These are phyloP conservation scores for Rhazya stricta DNA, from an alignment of 257 asterid species.

Conservation along the genomic window DNA sequence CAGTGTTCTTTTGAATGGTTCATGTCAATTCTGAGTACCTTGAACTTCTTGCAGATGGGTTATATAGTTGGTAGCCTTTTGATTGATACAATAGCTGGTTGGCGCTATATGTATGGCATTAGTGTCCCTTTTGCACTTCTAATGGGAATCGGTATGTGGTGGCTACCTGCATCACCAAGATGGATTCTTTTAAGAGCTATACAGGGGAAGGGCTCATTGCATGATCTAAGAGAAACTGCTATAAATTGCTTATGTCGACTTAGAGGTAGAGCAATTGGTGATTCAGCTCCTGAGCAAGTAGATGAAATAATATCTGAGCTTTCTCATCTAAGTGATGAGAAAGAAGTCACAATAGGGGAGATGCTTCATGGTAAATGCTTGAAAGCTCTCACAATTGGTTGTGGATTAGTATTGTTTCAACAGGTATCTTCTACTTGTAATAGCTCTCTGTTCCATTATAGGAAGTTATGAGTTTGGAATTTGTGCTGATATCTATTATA, in stretches of 20 bases:
- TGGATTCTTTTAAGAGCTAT: constrained; percentile 86
- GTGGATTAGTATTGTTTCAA: constrained; percentile 85
- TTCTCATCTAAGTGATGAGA: constrained; percentile 66
- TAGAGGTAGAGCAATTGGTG: constrained; percentile 60
- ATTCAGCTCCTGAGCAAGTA: constrained; percentile 60
- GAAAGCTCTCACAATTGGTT: constrained; percentile 90
- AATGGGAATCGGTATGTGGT: constrained; percentile 96
- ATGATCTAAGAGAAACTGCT: constrained; percentile 57
- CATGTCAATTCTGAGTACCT: constrained; percentile 22
- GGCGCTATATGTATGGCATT: constrained; percentile 87
- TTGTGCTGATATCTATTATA: constrained; percentile 24
- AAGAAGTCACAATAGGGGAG: constrained; percentile 66
- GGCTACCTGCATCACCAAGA: constrained; percentile 93
- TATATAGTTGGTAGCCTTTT: constrained; percentile 79
- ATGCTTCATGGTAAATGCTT: constrained; percentile 87
- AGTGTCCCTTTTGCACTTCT: constrained; percentile 66
- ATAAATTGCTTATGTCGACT: constrained; percentile 66
- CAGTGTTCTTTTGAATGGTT: not conserved
- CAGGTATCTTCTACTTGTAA: constrained; percentile 50
- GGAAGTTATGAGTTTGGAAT: not conserved
- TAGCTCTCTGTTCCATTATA: constrained; percentile 2
- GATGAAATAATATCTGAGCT: constrained; percentile 89
- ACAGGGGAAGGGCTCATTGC: constrained; percentile 70
- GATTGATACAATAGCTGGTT: constrained; percentile 67
- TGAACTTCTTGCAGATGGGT: constrained; percentile 50